Base-by-base conservation (phyloP, 352 stramenopile genomes). In the Halophytophthora polymorphica region DNA sequence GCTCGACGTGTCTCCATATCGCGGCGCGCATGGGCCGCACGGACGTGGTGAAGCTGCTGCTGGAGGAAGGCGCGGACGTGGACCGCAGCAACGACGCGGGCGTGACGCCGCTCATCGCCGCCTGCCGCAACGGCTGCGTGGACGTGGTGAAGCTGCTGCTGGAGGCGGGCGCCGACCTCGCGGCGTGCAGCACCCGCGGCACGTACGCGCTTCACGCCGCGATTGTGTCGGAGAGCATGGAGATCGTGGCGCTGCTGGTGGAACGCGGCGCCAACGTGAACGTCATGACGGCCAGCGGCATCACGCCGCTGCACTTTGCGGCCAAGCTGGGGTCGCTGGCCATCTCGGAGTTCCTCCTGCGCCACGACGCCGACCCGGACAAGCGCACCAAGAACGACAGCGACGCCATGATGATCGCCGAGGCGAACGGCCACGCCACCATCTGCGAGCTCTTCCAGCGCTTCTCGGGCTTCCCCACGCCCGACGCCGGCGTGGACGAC, bases 221-320 rank as follows among this genome's bases (percentile, higher is more conserved):
- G 17, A 79, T 88, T 42, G 75, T 88, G 36, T 82, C 75, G 12
- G 64, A 89, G 48, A 86, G 69, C 38, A 50, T 80, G 15, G 66
- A 83, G 55, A 77, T 90, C 36, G 81, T 92, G 41, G 59, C 80
- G 57, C 56, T 90, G 35, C 66, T 92, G 18, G 65, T 92, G 12
- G 56, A 73, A n/a, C 44, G 45, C 35, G 77, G 79, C 21, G 82
- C 82, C 1, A 71, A 90, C 48, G 77, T 89, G 50, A 85, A 88
- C 48, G 77, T 79, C 25, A 73, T 71, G 58, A 92, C 77, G 0
- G 60, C 59, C 34, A 86, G 69, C 44, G 77, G 77, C 40, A 87
- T 88, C 45, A 90, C 82, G n/a, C 82, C 79, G 38, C 65, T 92
- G 45, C 82, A 89, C 48, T 90, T 90, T 40, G 79, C 77, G 1